phyloP scores from a whole-genome alignment of 23 red algal species.

The Cyanidiococcus yangmingshanensis region DNA sequence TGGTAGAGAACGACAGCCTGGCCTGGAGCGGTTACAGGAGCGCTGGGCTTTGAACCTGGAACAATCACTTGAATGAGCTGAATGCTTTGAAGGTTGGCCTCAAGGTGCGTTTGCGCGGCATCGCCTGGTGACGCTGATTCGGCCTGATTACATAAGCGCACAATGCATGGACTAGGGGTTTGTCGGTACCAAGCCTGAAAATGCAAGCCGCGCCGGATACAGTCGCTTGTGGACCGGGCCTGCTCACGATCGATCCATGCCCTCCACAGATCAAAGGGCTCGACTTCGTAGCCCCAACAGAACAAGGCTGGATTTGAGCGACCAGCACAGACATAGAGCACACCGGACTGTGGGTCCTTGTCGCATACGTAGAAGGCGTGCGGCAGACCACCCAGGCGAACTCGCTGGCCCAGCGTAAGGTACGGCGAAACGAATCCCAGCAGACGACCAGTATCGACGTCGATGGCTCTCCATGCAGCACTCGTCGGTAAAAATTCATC shows the following conservation, averaged over 20 bases:
- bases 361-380: conserved; percentile 23
- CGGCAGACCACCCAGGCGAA: conserved; percentile 32
- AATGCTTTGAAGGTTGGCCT: not conserved
- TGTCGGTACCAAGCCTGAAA: conserved; percentile 11
- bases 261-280: conserved; percentile 6
- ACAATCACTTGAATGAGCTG: not conserved
- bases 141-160: not conserved
- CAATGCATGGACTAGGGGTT: not conserved
- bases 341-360: not conserved
- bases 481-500: conserved; percentile 25
- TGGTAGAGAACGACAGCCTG: conserved; percentile 1
- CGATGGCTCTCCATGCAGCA: conserved; percentile 20
- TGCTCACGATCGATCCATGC: not conserved
- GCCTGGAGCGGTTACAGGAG: not conserved
- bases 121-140: not conserved
- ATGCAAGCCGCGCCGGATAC: not conserved
- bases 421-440: conserved; percentile 20
- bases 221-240: not conserved
- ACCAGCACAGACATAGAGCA: not conserved
- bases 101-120: not conserved
- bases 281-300: conserved; percentile 18
- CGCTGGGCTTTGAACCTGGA: not conserved
- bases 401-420: conserved; percentile 45
- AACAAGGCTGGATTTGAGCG: not conserved
- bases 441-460: conserved; percentile 30